Conservation (phyloP, 768 basidiomycete species). For the Ramaria rubella region DNA sequence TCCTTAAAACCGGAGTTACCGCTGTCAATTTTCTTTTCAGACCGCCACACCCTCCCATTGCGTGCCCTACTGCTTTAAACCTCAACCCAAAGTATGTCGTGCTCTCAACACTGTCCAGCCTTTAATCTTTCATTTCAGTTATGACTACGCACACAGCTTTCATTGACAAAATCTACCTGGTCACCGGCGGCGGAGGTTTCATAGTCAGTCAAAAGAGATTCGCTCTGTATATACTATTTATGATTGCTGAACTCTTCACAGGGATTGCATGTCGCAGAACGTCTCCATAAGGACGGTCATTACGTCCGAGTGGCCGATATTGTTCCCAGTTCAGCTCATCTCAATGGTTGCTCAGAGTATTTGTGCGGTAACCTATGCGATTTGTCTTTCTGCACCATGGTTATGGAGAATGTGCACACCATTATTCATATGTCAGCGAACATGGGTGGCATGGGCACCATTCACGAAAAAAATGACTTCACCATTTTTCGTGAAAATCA, state of each 20-base stretch:
- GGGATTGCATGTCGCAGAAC: constrained; percentile 47
- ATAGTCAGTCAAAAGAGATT: constrained; percentile 32
- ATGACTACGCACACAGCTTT: background rate
- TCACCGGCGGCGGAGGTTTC: constrained; percentile 50
- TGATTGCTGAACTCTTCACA: constrained; percentile 16
- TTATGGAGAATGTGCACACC: constrained; percentile 33
- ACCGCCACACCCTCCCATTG: no score
- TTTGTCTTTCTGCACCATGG: constrained; percentile 29
- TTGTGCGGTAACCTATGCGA: constrained; percentile 44
- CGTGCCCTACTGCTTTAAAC: no score
- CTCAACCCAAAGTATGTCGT: no score
- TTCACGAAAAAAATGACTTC: constrained; percentile 44
- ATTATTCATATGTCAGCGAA: constrained; percentile 55
- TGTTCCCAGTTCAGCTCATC: constrained; percentile 18
- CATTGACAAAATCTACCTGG: constrained; percentile 24
- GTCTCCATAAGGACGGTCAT: constrained; percentile 27
- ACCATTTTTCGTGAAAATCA: constrained; percentile 45
- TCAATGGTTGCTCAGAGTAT: constrained; percentile 29
- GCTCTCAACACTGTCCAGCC: no score
- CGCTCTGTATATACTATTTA: background rate
- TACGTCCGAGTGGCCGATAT: constrained; percentile 42
- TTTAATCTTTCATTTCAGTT: background rate
- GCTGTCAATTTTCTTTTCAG: no score
- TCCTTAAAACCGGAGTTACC: no score
- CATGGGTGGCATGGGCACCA: constrained; percentile 63